Percentiles rank a stretch among this genome's conserved stretches.
phyloP scores from a whole-genome alignment of 192 early-diverging fungal species.

The Rhizophagus prolifer region DNA sequence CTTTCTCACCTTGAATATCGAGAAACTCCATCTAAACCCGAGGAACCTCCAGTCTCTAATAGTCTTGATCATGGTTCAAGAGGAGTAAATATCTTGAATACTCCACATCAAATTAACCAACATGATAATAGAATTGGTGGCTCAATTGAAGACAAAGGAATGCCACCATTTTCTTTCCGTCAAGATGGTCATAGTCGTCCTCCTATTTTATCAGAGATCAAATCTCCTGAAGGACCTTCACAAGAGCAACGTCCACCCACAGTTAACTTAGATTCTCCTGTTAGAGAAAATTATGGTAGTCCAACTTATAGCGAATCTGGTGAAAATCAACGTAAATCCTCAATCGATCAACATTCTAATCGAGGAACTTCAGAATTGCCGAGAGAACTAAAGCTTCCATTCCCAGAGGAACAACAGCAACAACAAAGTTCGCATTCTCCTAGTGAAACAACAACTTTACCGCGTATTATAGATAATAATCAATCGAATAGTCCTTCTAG shows the following conservation, averaged over 20 bases:
- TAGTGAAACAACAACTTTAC: not conserved
- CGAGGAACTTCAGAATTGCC: not conserved
- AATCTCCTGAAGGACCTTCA: conserved; percentile 7
- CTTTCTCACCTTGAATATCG: conserved; percentile 10
- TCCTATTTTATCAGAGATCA: conserved; percentile 11
- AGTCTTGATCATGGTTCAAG: not conserved
- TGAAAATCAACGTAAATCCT: conserved; percentile 19
- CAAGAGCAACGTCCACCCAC: not conserved
- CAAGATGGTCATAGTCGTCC: conserved; percentile 3
- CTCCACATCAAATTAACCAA: not conserved
- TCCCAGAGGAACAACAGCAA: not conserved
- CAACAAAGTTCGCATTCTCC: conserved; percentile 15
- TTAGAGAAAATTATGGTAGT: conserved; percentile 17
- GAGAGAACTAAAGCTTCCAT: not conserved
- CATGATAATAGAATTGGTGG: conserved; percentile 6
- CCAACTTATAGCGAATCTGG: not conserved
- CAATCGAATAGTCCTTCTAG: not conserved
- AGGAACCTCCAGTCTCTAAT: not conserved
- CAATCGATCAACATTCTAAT: conserved; percentile 6
- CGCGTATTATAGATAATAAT: conserved; percentile 4
- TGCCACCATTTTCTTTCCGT: not conserved
- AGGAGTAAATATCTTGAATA: not conserved
- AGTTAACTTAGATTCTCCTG: conserved; percentile 12
- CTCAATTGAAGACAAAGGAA: conserved; percentile 19
- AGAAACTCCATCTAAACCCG: conserved; percentile 5